Percentiles rank a stretch among this genome's conserved stretches.
These are phyloP conservation scores for Lipomyces lipofer DNA, from an alignment of 805 yeast genomes.

Conservation along the genomic window DNA sequence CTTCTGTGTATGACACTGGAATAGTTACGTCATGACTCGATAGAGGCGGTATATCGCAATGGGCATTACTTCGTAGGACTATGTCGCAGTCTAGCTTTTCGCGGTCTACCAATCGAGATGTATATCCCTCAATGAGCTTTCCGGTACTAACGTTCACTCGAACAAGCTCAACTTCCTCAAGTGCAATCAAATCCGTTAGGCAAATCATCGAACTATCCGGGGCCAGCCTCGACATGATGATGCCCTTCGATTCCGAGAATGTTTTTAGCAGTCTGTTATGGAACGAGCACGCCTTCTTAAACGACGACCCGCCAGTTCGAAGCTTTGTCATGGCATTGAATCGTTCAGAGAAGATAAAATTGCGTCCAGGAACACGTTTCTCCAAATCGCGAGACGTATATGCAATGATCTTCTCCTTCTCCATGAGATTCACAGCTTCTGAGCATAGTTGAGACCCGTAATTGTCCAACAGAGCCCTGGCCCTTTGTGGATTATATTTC, in stretches of 20 bases:
- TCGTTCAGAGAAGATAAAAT: constrained; percentile 59
- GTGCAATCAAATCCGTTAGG: constrained; percentile 56
- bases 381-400: constrained; percentile 39
- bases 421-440: constrained; percentile 53
- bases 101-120: constrained; percentile 72
- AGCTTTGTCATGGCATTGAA: constrained; percentile 46
- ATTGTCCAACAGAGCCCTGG: constrained; percentile 48
- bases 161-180: constrained; percentile 45
- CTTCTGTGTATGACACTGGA: constrained; percentile 6
- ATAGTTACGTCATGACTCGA: constrained; percentile 1
- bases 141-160: constrained; percentile 55
- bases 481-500: constrained; percentile 49
- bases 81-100: constrained; percentile 67
- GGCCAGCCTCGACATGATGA: constrained; percentile 53
- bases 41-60: constrained; percentile 5
- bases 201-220: constrained; percentile 65
- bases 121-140: constrained; percentile 59
- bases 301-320: constrained; percentile 45
- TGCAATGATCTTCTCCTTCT: constrained; percentile 46
- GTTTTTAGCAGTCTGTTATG: constrained; percentile 47
- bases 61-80: constrained; percentile 41
- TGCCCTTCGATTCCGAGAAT: constrained; percentile 52
- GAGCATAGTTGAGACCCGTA: constrained; percentile 51
- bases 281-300: constrained; percentile 51
- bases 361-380: constrained; percentile 46